Percentiles rank a stretch among this genome's conserved stretches.
phyloP scores from a whole-genome alignment of 345 rosid species.

The Dipteronia dyeriana region DNA sequence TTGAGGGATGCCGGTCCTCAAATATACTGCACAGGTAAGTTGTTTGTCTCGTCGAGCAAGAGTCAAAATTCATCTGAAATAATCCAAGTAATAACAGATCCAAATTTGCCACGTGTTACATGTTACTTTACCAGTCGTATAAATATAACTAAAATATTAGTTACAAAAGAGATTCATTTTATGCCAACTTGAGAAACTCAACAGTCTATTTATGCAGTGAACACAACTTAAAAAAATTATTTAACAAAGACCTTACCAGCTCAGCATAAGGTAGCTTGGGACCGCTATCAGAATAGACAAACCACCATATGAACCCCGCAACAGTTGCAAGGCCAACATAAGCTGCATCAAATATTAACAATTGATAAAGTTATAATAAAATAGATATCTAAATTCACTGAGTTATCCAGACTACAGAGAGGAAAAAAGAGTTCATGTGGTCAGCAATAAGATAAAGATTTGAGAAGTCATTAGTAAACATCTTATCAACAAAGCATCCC shows the following conservation, averaged over 20 bases:
- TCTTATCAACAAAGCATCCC: slow-evolving; percentile 2
- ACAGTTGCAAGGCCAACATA: slow-evolving; percentile 99
- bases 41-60: slow-evolving; percentile 83
- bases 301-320: slow-evolving; percentile 99
- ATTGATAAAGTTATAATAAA: neutral
- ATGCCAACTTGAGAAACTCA: slow-evolving; percentile 8
- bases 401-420: neutral
- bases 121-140: neutral
- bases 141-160: neutral
- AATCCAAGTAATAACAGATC: slow-evolving; percentile 6
- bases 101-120: neutral
- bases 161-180: neutral
- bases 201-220: slow-evolving; percentile 1
- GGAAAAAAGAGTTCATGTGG: neutral
- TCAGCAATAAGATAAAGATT: neutral
- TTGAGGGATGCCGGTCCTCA: slow-evolving; percentile 94
- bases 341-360: slow-evolving; percentile 53
- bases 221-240: neutral
- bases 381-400: too few relatives aligned
- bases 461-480: slow-evolving; percentile 5
- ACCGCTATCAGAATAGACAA: slow-evolving; percentile 76
- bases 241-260: slow-evolving; percentile 55
- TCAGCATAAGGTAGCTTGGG: slow-evolving; percentile 86
- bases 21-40: slow-evolving; percentile 89
- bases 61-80: slow-evolving; percentile 90